Evolutionary conservation across 345 rosid genomes (phyloP), one percentile per base, ranked within the genome.

Genomic region (Punica granatum): DNA sequence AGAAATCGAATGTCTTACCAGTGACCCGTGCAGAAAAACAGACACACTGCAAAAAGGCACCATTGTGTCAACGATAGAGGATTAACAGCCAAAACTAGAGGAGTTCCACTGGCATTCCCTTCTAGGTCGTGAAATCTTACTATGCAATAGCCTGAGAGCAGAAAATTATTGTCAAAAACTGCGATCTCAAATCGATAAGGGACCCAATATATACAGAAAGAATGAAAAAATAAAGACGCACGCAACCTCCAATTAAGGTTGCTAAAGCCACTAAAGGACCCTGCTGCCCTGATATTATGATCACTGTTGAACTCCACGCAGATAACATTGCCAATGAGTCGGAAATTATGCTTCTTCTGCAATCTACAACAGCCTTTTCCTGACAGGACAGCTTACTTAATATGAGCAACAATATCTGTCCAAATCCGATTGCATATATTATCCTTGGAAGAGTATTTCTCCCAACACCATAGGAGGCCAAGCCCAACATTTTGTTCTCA

Each of bases 1-100:
- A 23, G 34, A 21, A n/a, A 4, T 9, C 18, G 14, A 43, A 53
- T 19, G 46, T 53, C 76, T 82, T 80, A 84, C 95, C 97, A 94
- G 77, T 94, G 99, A 68, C 97, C 99, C 33, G 95, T 86, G 76
- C 89, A 83, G 67, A 87, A 93, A 79, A 94, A 91, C 69, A 94
- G 77, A 78, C 90, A 87, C 15, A 85, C 76, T 23, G 96, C 88
- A 46, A 89, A 84, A 25, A 91, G 92, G 75, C 76, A 83, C 98
- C 98, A 90, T 60, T 93, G 94, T 28, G 77, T 74, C 67, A 91
- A 82, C 37, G 89, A 77, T 30, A 88, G 84, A 71, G 91, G 87
- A 76, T 81, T 75, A 67, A 81, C 70, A 74, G 59, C 66, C 30
- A 69, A 69, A 37, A 46, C 48, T 66, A 66, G 76, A 43, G 66